Conservation (phyloP, 352 stramenopile species). For the Lagenidium sp. region DNA sequence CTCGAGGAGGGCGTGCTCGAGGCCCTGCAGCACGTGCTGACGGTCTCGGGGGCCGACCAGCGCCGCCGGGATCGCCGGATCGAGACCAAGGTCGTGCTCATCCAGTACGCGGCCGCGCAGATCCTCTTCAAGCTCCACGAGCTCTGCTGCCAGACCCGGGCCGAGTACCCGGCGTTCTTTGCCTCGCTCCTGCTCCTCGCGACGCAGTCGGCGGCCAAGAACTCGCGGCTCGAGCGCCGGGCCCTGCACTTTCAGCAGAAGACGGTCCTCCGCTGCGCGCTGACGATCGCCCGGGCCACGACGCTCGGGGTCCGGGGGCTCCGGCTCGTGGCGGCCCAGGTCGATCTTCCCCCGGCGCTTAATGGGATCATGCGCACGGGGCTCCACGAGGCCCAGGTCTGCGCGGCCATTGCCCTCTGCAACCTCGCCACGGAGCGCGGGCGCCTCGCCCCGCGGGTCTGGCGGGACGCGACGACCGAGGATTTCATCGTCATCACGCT, state of each 20-base stretch:
- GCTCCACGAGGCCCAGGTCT: conserved; percentile 78
- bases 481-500: conserved; percentile 86
- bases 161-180: conserved; percentile 40
- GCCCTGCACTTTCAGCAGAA: conserved; percentile 35
- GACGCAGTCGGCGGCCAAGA: conserved; percentile 43
- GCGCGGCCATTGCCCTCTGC: conserved; percentile 74
- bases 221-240: conserved; percentile 38
- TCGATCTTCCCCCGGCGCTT: conserved; percentile 50
- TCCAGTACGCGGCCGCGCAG: conserved; percentile 38
- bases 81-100: conserved; percentile 35
- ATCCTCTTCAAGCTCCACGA: conserved; percentile 58
- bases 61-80: conserved; percentile 26
- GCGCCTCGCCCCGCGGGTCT: conserved; percentile 26
- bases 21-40: conserved; percentile 52
- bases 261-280: conserved; percentile 43
- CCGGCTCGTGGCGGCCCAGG: conserved; percentile 29
- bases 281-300: conserved; percentile 55
- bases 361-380: conserved; percentile 83
- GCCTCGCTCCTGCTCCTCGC: conserved; percentile 48
- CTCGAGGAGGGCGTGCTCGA: conserved; percentile 57
- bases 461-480: conserved; percentile 57
- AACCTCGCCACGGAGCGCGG: conserved; percentile 66
- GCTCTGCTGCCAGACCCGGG: conserved; percentile 21
- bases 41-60: conserved; percentile 23
- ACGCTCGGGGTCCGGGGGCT: conserved; percentile 36